Conservation (phyloP, 2,329 filamentous ascomycete genomes). For the Epichloe sibirici region DNA sequence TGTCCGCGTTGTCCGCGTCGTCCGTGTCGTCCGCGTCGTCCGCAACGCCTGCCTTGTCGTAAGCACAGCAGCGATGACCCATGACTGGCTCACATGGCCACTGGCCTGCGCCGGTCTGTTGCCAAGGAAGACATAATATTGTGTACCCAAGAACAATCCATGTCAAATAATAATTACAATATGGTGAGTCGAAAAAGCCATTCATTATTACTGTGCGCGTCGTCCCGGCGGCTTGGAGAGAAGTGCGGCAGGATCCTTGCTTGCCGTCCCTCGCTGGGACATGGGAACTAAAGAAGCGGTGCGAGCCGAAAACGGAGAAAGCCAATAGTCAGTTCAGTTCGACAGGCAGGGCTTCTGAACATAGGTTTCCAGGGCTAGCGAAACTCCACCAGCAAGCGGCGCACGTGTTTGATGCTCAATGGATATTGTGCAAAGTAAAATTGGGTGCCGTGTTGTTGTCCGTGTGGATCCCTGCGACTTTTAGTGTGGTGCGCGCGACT, state of each 20-base stretch:
- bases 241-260: slow-evolving; percentile 13
- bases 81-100: neutral
- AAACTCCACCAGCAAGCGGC: slow-evolving; percentile 12
- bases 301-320: slow-evolving; percentile 23
- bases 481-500: neutral
- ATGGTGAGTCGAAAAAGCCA: neutral
- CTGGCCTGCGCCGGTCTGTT: neutral
- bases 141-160: neutral
- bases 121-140: neutral
- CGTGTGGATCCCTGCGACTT: neutral
- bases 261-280: slow-evolving; percentile 10
- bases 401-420: slow-evolving; percentile 25
- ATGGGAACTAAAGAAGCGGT: slow-evolving; percentile 20
- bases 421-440: slow-evolving; percentile 13
- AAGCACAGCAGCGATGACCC: neutral
- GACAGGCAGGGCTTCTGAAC: neutral
- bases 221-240: slow-evolving; percentile 10
- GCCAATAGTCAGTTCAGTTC: neutral
- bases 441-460: slow-evolving; percentile 5
- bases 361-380: neutral
- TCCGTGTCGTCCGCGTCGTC: neutral
- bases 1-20: no score
- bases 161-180: no score
- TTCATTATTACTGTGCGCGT: neutral
- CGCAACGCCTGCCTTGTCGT: neutral